Evolutionary conservation across 768 basidiomycete genomes (phyloP), one percentile per base, ranked within the genome.

Genomic region (Pholiota conissans): DNA sequence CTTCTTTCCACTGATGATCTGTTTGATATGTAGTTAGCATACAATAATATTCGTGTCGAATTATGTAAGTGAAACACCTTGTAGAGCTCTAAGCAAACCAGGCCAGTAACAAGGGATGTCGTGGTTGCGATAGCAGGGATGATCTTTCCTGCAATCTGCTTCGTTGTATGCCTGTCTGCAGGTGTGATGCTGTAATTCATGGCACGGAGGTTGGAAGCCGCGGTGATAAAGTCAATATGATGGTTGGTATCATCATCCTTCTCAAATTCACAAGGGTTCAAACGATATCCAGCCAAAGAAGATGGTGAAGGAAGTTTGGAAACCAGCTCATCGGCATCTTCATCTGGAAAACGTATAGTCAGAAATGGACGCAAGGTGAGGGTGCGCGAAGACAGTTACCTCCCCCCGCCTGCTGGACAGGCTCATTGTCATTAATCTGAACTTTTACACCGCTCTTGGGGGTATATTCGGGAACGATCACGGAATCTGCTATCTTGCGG

Each of bases 41-140:
- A 27, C 20, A 53, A 40, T 60, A 34, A 39, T 22, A 16, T n/a
- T n/a, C n/a, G n/a, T n/a, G n/a, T 13, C 34, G 32, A 28, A 14
- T 24, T 10, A 27, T 3, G 42, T 37, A 24, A 1, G 24, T 28
- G 5, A 55, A 71, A 57, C 64, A 90, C 93, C 86, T 99, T 99
- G 82, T 96, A 98, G 37, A 99, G 83, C 75, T 99, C 97, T 51
- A 98, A 73, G 73, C 96, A 98, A 46, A 96, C 93, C 57, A 98
- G 74, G 18, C 96, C 96, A n/a, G 93, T 93, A 48, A 97, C 91
- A 49, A 98, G 83, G 16, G 95, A 89, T 1, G 97, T 98, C 3
- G 96, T 98, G 5, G 96, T 98, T n/a, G 95, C 96, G 67, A 98
- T 98, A 20, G 97, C 97, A 57, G 97, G 97, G 62, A 99, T 98